Conservation (phyloP, 208 protist genomes). For the Leishmania tropica region DNA sequence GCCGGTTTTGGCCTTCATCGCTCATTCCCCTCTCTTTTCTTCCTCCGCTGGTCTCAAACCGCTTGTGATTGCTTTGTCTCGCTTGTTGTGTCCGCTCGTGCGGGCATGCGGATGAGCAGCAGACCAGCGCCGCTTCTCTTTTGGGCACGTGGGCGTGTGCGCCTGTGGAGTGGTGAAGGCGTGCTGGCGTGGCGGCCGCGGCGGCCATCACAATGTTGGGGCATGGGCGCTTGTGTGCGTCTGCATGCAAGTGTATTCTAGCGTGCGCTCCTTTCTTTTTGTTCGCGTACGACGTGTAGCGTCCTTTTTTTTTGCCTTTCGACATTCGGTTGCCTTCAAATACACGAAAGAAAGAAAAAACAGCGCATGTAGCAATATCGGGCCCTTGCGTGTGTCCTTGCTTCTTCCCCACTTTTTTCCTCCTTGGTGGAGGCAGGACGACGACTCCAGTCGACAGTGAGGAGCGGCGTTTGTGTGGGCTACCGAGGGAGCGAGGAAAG, state of each 20-base stretch:
- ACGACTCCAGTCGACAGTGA: background rate
- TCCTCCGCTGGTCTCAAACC: background rate
- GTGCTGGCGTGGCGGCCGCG: background rate
- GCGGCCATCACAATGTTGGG: background rate
- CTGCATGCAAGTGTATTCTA: conserved; percentile 14
- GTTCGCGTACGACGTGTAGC: background rate
- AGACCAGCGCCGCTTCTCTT: background rate
- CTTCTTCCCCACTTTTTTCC: background rate
- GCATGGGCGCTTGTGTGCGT: conserved; percentile 4
- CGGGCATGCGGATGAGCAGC: background rate
- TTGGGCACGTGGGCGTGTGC: background rate
- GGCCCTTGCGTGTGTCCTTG: background rate
- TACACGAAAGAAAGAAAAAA: background rate
- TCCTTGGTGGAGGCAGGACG: background rate
- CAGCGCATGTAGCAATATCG: background rate
- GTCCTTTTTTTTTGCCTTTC: background rate
- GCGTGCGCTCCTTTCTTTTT: background rate
- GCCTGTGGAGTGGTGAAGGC: background rate
- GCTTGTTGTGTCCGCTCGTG: background rate
- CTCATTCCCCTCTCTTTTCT: no score
- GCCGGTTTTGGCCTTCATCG: background rate
- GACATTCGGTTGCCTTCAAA: background rate
- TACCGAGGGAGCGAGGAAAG: background rate
- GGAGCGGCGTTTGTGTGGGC: background rate
- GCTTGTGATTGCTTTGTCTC: background rate